A percentile compares a stretch with the other conserved stretches of the same genome.
Conservation (phyloP, 1,284 basidiomycete species). For the Cryptococcus sp. region DNA sequence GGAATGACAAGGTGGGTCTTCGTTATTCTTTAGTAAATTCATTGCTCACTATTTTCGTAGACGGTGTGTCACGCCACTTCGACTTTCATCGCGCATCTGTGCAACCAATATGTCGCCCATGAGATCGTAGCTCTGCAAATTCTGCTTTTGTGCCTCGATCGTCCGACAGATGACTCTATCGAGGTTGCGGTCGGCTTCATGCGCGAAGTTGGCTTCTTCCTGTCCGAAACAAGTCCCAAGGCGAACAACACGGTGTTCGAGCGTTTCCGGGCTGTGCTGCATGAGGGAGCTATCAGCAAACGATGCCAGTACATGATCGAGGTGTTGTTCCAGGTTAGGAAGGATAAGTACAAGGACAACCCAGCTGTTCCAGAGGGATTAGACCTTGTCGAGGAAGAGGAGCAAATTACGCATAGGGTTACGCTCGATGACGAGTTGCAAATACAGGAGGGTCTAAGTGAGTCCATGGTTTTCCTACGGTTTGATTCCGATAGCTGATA, state of each 20-base stretch:
- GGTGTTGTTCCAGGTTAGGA: slow-evolving; percentile 94
- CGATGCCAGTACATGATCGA: slow-evolving; percentile 99
- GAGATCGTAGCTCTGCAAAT: slow-evolving; percentile 95
- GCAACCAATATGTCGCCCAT: slow-evolving; percentile 92
- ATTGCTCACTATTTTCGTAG: slow-evolving; percentile 52
- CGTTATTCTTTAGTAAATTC: not conserved
- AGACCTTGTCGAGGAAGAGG: slow-evolving; percentile 96
- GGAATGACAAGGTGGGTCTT: slow-evolving; percentile 87
- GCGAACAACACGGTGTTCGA: slow-evolving; percentile 92
- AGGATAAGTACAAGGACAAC: slow-evolving; percentile 99
- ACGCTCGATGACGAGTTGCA: slow-evolving; percentile 89
- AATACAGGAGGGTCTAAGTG: slow-evolving; percentile 90
- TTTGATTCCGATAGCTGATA: not conserved
- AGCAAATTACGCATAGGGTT: slow-evolving; percentile 92
- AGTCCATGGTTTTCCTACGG: slow-evolving; percentile 46
- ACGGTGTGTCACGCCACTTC: slow-evolving; percentile 90
- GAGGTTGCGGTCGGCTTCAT: slow-evolving; percentile 98
- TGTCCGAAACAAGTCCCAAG: slow-evolving; percentile 90
- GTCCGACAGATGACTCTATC: slow-evolving; percentile 95
- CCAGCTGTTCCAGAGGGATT: slow-evolving; percentile 88
- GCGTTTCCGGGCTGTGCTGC: slow-evolving; percentile 92
- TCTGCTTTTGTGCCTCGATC: slow-evolving; percentile 87
- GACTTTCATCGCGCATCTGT: slow-evolving; percentile 94
- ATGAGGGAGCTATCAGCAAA: slow-evolving; percentile 92
- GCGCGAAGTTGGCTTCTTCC: slow-evolving; percentile 94